Evolutionary conservation across 75 land plant species (phyloP).

Genomic region (Picea glauca): DNA sequence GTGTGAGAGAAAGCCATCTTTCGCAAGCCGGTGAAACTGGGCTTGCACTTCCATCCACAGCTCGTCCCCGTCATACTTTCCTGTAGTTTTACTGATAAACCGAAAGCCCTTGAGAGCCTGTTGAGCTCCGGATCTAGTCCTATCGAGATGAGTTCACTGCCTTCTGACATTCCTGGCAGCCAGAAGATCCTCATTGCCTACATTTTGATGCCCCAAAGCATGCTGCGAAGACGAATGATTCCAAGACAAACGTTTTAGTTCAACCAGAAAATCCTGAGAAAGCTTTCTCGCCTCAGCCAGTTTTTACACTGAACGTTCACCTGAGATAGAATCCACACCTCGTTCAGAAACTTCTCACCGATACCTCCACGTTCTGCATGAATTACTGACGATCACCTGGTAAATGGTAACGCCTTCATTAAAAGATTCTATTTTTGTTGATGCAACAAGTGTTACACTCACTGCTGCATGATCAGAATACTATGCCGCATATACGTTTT

Average conservation of each 20-base stretch:
- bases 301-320: too few relatives aligned
- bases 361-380: too few relatives aligned
- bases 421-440: too few relatives aligned
- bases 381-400: too few relatives aligned
- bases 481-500: too few relatives aligned
- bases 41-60: conserved; percentile 63
- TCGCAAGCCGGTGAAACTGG: conserved; percentile 50
- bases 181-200: conserved; percentile 5
- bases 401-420: too few relatives aligned
- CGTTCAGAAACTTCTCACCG: too few relatives aligned
- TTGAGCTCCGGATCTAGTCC: conserved; percentile 62
- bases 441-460: too few relatives aligned
- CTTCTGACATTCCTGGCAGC: conserved; percentile 32
- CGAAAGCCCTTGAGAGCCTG: conserved; percentile 68
- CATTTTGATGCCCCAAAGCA: background rate
- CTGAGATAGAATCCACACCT: too few relatives aligned
- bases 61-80: conserved; percentile 26
- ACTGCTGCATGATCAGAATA: too few relatives aligned
- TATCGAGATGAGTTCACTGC: conserved; percentile 29
- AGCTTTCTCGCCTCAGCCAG: conserved; percentile 8
- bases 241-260: conserved; percentile 10
- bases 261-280: conserved; percentile 37
- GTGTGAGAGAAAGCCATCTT: conserved; percentile 51
- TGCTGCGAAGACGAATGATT: conserved; percentile 1
- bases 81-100: conserved; percentile 62